phyloP scores from a whole-genome alignment of 2,329 filamentous ascomycete species.

The Diaporthe sp. region DNA sequence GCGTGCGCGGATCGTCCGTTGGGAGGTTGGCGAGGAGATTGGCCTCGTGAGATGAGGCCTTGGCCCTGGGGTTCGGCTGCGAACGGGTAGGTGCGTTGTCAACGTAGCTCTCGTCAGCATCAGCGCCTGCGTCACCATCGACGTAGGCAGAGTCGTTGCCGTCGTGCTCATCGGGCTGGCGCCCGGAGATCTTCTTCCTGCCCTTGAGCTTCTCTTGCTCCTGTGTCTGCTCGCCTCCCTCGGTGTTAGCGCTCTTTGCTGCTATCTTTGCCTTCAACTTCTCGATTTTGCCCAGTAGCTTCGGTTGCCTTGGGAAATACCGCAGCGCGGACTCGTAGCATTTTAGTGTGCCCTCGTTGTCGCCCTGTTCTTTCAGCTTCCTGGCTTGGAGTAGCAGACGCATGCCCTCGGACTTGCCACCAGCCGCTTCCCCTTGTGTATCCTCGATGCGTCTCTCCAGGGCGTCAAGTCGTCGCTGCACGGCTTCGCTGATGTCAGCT shows the following conservation, averaged over 20 bases:
- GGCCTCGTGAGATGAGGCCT: slow-evolving; percentile 25
- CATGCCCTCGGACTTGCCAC: slow-evolving; percentile 82
- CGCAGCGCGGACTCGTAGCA: slow-evolving; percentile 89
- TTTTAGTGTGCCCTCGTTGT: slow-evolving; percentile 80
- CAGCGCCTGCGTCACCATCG: slow-evolving; percentile 53
- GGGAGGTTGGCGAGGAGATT: slow-evolving; percentile 48
- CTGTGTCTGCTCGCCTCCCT: background rate
- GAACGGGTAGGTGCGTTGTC: slow-evolving; percentile 35
- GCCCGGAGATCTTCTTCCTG: slow-evolving; percentile 43
- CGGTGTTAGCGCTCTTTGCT: slow-evolving; percentile 28
- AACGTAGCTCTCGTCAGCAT: slow-evolving; percentile 50
- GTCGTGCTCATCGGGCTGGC: slow-evolving; percentile 45
- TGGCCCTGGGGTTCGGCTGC: slow-evolving; percentile 27
- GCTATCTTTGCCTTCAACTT: slow-evolving; percentile 66
- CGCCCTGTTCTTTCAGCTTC: slow-evolving; percentile 86
- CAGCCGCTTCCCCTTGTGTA: slow-evolving; percentile 57
- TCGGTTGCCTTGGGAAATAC: slow-evolving; percentile 87
- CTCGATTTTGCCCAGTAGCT: slow-evolving; percentile 77
- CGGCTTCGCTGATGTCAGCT: slow-evolving; percentile 76
- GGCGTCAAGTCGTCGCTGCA: slow-evolving; percentile 83
- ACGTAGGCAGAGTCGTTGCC: slow-evolving; percentile 52
- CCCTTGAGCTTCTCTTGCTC: background rate
- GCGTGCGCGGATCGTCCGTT: slow-evolving; percentile 60
- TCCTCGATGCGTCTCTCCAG: slow-evolving; percentile 88
- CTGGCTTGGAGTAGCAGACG: slow-evolving; percentile 91